Evolutionary conservation across 768 basidiomycete genomes (phyloP).

Genomic region (Chalciporus chontae): DNA sequence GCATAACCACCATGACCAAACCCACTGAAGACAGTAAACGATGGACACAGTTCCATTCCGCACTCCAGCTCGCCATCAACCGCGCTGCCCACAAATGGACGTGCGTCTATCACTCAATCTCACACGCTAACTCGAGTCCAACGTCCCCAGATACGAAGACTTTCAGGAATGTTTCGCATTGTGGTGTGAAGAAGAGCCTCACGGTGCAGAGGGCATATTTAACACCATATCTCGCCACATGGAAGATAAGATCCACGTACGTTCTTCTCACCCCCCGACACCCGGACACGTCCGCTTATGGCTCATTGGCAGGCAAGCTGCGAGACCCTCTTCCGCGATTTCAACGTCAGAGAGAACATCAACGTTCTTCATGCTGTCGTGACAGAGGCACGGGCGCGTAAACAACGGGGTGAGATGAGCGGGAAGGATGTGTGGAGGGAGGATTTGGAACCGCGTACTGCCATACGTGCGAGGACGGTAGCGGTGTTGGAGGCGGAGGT

Average conservation of each 20-base stretch:
- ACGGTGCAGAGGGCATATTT: slow-evolving; percentile 56
- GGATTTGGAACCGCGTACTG: slow-evolving; percentile 57
- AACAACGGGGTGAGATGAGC: slow-evolving; percentile 37
- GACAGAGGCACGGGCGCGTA: slow-evolving; percentile 59
- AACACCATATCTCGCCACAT: slow-evolving; percentile 70
- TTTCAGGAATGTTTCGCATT: slow-evolving; percentile 63
- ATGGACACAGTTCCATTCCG: slow-evolving; percentile 50
- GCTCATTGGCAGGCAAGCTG: slow-evolving; percentile 48
- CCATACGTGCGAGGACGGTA: slow-evolving; percentile 59
- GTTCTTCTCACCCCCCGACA: neutral
- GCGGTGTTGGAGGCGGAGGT: slow-evolving; percentile 51
- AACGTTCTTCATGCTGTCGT: slow-evolving; percentile 70
- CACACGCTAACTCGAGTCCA: neutral
- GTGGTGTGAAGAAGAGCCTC: slow-evolving; percentile 64
- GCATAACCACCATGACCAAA: slow-evolving; percentile 17
- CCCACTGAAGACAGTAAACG: slow-evolving; percentile 38
- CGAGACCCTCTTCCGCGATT: slow-evolving; percentile 66
- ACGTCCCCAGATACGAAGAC: slow-evolving; percentile 40
- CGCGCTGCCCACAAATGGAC: slow-evolving; percentile 52
- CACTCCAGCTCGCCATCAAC: slow-evolving; percentile 51
- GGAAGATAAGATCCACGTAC: slow-evolving; percentile 54
- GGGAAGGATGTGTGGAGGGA: slow-evolving; percentile 63
- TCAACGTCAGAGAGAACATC: slow-evolving; percentile 64
- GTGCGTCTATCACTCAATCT: slow-evolving; percentile 30
- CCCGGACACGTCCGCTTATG: no score